These are phyloP conservation scores for Russula foetens DNA, from an alignment of 768 basidiomycete genomes.

Conservation along the genomic window DNA sequence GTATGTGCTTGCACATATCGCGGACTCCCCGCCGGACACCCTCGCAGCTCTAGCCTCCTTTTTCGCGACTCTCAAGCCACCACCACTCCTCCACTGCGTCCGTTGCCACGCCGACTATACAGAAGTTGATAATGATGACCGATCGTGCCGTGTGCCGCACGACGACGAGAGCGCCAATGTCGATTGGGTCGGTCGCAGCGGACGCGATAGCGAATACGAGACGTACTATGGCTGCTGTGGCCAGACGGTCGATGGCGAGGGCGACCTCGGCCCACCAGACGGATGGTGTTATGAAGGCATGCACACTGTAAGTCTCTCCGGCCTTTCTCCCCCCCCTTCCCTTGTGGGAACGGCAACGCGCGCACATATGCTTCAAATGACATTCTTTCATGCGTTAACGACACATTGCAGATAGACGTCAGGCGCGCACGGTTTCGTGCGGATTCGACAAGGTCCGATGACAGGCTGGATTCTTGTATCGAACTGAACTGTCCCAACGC, in stretches of 20 bases:
- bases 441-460: conserved; percentile 58
- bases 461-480: conserved; percentile 59
- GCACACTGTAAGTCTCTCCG: conserved; percentile 51
- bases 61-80: conserved; percentile 54
- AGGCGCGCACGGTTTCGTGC: conserved; percentile 75
- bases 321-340: not conserved
- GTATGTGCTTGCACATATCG: conserved; percentile 49
- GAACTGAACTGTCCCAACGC: conserved; percentile 46
- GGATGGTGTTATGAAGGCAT: conserved; percentile 84
- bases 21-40: conserved; percentile 29
- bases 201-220: conserved; percentile 33
- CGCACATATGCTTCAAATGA: not conserved
- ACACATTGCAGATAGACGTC: conserved; percentile 45
- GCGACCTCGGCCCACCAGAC: conserved; percentile 76
- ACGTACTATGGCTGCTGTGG: conserved; percentile 72
- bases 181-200: conserved; percentile 41
- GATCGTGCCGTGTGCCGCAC: conserved; percentile 61
- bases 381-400: not conserved
- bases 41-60: conserved; percentile 46
- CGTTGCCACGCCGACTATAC: conserved; percentile 66
- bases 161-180: conserved; percentile 78
- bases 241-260: conserved; percentile 62
- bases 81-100: conserved; percentile 63
- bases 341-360: not conserved
- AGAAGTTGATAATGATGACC: conserved; percentile 67